These are phyloP conservation scores for Rubroshorea leprosula DNA, from an alignment of 345 rosid species.

Conservation along the genomic window DNA sequence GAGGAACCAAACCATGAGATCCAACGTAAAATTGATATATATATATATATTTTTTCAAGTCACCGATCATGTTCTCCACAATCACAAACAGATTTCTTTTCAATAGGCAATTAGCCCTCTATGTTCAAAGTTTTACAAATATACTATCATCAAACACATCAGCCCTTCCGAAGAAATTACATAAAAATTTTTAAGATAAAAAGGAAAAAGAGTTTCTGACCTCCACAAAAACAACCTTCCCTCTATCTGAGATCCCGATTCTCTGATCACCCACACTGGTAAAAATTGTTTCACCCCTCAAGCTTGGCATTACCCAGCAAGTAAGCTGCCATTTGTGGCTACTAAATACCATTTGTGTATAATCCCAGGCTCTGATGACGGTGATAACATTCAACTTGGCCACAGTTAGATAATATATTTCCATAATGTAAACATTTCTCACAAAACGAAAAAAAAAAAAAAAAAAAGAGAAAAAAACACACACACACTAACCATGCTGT, in stretches of 20 bases:
- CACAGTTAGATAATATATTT: no score
- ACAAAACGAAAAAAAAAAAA: no score
- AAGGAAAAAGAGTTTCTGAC: constrained; percentile 18
- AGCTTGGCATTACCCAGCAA: background rate
- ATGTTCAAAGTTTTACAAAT: constrained; percentile 23
- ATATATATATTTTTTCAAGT: no score
- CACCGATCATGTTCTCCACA: constrained; percentile 25
- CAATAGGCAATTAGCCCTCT: constrained; percentile 24
- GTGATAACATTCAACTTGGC: no score
- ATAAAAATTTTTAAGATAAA: constrained; percentile 11
- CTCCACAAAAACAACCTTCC: constrained; percentile 16
- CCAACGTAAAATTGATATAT: no score
- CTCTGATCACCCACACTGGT: background rate
- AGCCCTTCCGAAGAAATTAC: constrained; percentile 11
- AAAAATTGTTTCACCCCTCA: no score
- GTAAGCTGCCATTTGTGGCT: background rate
- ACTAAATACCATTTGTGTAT: no score
- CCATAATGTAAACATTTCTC: no score
- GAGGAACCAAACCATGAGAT: no score
- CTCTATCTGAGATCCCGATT: background rate
- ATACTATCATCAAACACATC: constrained; percentile 21
- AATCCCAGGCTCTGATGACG: no score
- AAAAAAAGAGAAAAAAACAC: no score
- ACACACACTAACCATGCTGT: no score
- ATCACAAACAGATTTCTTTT: constrained; percentile 19